A percentile compares a stretch with the other conserved stretches of the same genome.
phyloP scores from a whole-genome alignment of 192 early-diverging fungal species.

The Fimicolochytrium jonesii region DNA sequence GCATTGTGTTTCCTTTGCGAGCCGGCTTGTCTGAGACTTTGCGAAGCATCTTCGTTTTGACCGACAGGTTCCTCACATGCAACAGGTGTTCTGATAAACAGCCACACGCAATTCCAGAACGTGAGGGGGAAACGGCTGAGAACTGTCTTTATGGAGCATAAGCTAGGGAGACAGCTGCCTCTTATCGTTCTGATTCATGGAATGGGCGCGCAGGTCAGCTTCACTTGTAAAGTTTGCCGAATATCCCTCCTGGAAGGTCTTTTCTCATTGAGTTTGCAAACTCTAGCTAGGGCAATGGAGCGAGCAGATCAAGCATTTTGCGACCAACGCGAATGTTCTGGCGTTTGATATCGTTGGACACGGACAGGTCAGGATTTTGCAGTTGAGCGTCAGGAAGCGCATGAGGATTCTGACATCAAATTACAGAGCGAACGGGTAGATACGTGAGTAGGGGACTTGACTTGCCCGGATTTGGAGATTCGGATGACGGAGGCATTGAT shows the following conservation, averaged over 20 bases:
- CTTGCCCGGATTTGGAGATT: no score
- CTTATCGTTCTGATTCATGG: slow-evolving; percentile 25
- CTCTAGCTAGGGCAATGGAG: slow-evolving; percentile 15
- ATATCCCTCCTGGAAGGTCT: no score
- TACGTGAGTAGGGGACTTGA: not conserved
- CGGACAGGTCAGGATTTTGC: slow-evolving; percentile 1
- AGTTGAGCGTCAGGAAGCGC: not conserved
- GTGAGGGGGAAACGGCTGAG: slow-evolving; percentile 9
- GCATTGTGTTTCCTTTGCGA: no score
- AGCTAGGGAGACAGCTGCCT: slow-evolving; percentile 24
- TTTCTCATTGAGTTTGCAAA: not conserved
- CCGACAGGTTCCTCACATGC: no score
- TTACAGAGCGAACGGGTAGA: not conserved
- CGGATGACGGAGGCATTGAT: no score
- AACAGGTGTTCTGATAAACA: slow-evolving; percentile 3
- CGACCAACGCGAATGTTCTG: slow-evolving; percentile 14
- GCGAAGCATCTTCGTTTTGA: no score
- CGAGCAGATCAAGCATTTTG: slow-evolving; percentile 19
- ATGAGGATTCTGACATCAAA: not conserved
- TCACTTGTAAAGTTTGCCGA: no score
- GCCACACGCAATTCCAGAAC: not conserved
- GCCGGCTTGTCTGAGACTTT: no score
- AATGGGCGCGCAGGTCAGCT: slow-evolving; percentile 26
- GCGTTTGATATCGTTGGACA: slow-evolving; percentile 26
- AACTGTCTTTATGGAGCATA: slow-evolving; percentile 20